phyloP scores from a whole-genome alignment of 1,284 basidiomycete species.

The Grifola frondosa region DNA sequence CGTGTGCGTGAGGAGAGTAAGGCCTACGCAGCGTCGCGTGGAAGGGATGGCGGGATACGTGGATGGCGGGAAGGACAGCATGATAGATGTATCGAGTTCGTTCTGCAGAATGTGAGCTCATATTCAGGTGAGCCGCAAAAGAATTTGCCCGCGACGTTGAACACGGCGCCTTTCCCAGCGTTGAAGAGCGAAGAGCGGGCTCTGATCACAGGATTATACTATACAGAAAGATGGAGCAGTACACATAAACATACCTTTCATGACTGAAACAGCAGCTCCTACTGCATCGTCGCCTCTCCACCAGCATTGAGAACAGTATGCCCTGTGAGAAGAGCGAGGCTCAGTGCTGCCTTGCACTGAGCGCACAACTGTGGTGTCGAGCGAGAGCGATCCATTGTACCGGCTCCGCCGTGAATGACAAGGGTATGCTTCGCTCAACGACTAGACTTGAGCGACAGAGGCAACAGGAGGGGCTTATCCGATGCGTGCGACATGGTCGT shows the following conservation, averaged over 20 bases:
- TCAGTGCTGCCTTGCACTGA: constrained; percentile 56
- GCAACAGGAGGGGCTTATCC: too few relatives aligned
- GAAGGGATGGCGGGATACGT: constrained; percentile 58
- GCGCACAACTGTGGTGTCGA: constrained; percentile 65
- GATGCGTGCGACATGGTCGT: too few relatives aligned
- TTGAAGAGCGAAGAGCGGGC: constrained; percentile 78
- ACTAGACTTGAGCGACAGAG: too few relatives aligned
- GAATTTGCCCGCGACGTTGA: constrained; percentile 78
- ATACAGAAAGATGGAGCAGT: not conserved
- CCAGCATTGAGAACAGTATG: constrained; percentile 60
- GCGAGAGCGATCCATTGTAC: constrained; percentile 56
- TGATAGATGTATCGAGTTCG: constrained; percentile 77
- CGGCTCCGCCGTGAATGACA: constrained; percentile 80
- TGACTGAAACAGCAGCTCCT: constrained; percentile 66
- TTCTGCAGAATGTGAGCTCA: constrained; percentile 43
- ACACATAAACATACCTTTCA: constrained; percentile 59
- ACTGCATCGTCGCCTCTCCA: constrained; percentile 83
- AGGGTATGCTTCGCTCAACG: constrained; percentile 50
- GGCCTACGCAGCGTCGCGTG: constrained; percentile 59
- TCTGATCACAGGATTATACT: constrained; percentile 41
- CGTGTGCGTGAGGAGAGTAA: constrained; percentile 64
- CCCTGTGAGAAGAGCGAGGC: constrained; percentile 58
- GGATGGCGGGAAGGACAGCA: constrained; percentile 71
- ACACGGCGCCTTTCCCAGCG: constrained; percentile 76
- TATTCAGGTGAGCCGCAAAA: not conserved